These are phyloP conservation scores for Ostreobium quekettii DNA, from an alignment of 139 green algal species.

Conservation along the genomic window DNA sequence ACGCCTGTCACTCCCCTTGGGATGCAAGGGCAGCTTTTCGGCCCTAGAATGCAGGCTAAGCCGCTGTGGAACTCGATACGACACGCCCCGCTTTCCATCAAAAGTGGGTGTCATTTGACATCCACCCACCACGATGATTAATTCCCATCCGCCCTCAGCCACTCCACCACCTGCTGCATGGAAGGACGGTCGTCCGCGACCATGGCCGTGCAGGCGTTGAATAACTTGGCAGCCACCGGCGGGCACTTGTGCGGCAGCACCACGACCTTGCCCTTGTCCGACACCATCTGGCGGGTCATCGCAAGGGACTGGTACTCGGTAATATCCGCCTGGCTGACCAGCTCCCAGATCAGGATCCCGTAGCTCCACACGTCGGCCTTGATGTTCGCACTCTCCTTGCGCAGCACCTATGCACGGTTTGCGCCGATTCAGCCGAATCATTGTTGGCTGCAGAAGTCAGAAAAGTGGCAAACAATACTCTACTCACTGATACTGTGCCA, in stretches of 20 bases:
- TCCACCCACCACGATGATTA: too few relatives aligned
- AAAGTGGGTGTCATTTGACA: too few relatives aligned
- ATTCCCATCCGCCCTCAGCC: constrained; percentile 34
- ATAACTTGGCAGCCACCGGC: constrained; percentile 29
- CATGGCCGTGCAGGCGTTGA: constrained; percentile 39
- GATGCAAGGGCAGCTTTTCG: too few relatives aligned
- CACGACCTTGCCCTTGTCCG: constrained; percentile 23
- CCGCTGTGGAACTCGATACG: too few relatives aligned
- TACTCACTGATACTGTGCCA: neutral
- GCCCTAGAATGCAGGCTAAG: too few relatives aligned
- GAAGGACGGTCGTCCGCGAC: constrained; percentile 38
- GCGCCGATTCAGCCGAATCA: neutral
- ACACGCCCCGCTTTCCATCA: too few relatives aligned
- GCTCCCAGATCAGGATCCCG: constrained; percentile 57
- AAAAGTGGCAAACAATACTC: neutral
- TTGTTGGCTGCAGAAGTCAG: constrained; percentile 1
- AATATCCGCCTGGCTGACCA: constrained; percentile 50
- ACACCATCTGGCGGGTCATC: constrained; percentile 29
- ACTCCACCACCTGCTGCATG: constrained; percentile 47
- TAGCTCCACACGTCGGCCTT: constrained; percentile 65
- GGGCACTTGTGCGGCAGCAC: constrained; percentile 19
- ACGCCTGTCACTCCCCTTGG: too few relatives aligned
- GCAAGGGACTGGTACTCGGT: constrained; percentile 44
- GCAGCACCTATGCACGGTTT: constrained; percentile 53
- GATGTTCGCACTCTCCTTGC: constrained; percentile 47